phyloP scores from a whole-genome alignment of 495 filamentous ascomycete genomes.

The Evansstolkia leycettana region DNA sequence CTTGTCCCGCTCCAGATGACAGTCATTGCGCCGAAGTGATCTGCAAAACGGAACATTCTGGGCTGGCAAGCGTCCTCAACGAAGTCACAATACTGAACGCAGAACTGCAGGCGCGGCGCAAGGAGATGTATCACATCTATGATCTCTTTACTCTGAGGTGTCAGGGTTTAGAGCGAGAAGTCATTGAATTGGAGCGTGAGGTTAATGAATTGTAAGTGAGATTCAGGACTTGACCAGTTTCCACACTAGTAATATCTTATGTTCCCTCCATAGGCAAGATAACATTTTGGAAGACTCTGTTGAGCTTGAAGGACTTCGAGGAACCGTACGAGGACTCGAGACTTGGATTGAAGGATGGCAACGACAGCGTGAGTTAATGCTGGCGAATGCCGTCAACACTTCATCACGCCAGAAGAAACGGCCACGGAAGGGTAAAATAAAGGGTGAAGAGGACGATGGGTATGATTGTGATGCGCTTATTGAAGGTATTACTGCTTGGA shows the following conservation, averaged over 20 bases:
- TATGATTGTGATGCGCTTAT: constrained; percentile 17
- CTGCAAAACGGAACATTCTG: constrained; percentile 3
- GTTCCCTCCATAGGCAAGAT: constrained; percentile 10
- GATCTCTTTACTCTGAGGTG: constrained; percentile 18
- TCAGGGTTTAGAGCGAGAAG: constrained; percentile 10
- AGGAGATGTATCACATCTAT: constrained; percentile 22
- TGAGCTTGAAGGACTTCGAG: constrained; percentile 24
- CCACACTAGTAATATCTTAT: constrained; percentile 1
- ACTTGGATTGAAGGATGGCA: constrained; percentile 19
- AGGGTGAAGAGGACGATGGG: constrained; percentile 5
- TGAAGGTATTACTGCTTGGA: constrained; percentile 28
- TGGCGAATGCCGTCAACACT: constrained; percentile 1
- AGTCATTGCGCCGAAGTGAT: neutral
- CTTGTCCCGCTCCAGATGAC: neutral
- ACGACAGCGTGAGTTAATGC: constrained; percentile 9
- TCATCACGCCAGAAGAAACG: constrained; percentile 3
- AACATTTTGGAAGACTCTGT: constrained; percentile 22
- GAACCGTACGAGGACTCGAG: constrained; percentile 23
- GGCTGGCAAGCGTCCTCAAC: constrained; percentile 12
- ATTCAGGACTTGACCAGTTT: neutral
- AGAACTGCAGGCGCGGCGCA: constrained; percentile 17
- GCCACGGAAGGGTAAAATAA: constrained; percentile 10
- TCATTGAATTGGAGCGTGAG: constrained; percentile 21
- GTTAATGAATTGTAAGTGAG: constrained; percentile 20
- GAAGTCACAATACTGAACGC: constrained; percentile 16